Evolutionary conservation across 345 rosid species (phyloP).

Genomic region (Melaleuca alternifolia): DNA sequence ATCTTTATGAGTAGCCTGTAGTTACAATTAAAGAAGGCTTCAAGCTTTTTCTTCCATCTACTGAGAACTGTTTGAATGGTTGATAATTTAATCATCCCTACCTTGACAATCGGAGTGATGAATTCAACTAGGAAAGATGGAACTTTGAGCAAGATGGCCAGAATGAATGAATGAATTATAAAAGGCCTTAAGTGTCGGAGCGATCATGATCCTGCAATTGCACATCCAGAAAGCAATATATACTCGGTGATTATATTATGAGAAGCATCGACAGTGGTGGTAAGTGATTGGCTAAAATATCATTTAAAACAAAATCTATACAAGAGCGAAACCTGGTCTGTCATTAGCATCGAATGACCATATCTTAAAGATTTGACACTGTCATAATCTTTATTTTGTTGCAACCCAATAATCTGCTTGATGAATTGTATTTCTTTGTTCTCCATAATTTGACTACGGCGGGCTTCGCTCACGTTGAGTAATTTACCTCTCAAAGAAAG

Average conservation of each 20-base stretch:
- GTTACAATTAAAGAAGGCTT: not conserved
- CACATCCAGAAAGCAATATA: not conserved
- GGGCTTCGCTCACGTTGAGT: slow-evolving; percentile 94
- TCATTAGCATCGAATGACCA: slow-evolving; percentile 98
- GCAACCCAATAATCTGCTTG: slow-evolving; percentile 90
- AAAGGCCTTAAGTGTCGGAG: slow-evolving; percentile 90
- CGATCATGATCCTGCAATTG: slow-evolving; percentile 84
- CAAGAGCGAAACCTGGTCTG: slow-evolving; percentile 61
- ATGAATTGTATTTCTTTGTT: slow-evolving; percentile 73
- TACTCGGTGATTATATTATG: not conserved
- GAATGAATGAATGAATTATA: slow-evolving; percentile 88
- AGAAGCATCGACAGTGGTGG: not conserved
- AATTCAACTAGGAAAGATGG: slow-evolving; percentile 90
- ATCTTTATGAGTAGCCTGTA: slow-evolving; percentile 56
- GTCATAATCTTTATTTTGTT: slow-evolving; percentile 62
- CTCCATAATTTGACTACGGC: slow-evolving; percentile 62
- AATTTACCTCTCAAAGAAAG: slow-evolving; percentile 89
- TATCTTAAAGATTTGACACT: slow-evolving; percentile 83
- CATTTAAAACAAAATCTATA: not conserved
- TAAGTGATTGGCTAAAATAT: not conserved
- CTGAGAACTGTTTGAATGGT: not conserved
- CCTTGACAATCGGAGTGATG: slow-evolving; percentile 97
- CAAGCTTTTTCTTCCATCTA: not conserved
- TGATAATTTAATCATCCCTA: slow-evolving; percentile 1
- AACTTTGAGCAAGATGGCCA: slow-evolving; percentile 92